These are phyloP conservation scores for Hyphodiscus hymeniophilus DNA, from an alignment of 495 filamentous ascomycete species.

Conservation along the genomic window DNA sequence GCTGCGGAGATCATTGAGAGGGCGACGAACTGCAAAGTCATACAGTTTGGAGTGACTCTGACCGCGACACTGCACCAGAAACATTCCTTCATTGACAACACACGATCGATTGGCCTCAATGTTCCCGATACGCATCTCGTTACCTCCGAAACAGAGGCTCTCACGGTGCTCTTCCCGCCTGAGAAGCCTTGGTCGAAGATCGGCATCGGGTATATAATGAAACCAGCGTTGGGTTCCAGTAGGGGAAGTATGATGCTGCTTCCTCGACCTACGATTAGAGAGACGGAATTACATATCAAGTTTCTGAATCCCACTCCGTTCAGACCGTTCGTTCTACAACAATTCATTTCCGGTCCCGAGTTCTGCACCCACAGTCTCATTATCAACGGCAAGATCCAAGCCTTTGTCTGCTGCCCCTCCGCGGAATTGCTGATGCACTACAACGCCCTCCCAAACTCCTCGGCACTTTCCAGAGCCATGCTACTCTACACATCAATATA, in stretches of 20 bases:
- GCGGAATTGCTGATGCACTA: constrained; percentile 54
- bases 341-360: constrained; percentile 54
- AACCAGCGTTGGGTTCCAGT: constrained; percentile 38
- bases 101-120: constrained; percentile 41
- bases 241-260: constrained; percentile 42
- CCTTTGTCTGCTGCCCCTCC: constrained; percentile 55
- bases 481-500: constrained; percentile 52
- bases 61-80: constrained; percentile 49
- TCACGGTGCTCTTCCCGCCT: constrained; percentile 41
- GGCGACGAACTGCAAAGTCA: constrained; percentile 47
- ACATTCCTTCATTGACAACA: constrained; percentile 47
- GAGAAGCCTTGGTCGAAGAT: constrained; percentile 22
- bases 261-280: constrained; percentile 41
- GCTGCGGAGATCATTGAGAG: constrained; percentile 54
- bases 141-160: constrained; percentile 41
- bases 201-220: constrained; percentile 49
- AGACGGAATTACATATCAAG: constrained; percentile 47
- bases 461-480: constrained; percentile 47
- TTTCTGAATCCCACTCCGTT: constrained; percentile 45
- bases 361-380: constrained; percentile 65
- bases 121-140: constrained; percentile 53
- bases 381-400: constrained; percentile 47
- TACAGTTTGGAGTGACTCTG: constrained; percentile 35
- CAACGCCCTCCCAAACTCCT: constrained; percentile 42
- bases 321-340: constrained; percentile 59